phyloP scores from a whole-genome alignment of 1,139 yeast genomes.

The Geotrichum klebahnii region DNA sequence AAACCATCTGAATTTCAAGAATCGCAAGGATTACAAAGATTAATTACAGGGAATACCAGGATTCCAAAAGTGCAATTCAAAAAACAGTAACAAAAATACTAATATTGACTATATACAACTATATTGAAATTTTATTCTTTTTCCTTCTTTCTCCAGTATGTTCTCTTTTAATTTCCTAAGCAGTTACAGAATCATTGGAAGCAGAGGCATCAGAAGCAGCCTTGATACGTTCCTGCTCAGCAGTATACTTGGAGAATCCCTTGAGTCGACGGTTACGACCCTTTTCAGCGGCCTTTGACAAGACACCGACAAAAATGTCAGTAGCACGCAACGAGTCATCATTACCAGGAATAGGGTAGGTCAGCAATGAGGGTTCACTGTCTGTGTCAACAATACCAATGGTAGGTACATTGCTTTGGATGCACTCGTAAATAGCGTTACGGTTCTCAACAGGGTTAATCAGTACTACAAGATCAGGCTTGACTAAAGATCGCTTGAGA shows the following conservation, averaged over 20 bases:
- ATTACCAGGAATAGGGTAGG: conserved; percentile 94
- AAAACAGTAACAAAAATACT: too few species aligned
- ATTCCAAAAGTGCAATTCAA: too few species aligned
- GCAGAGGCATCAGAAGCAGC: not conserved
- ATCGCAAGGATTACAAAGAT: too few species aligned
- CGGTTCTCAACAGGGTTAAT: conserved; percentile 87
- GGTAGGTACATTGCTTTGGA: conserved; percentile 80
- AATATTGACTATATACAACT: conserved; percentile 8
- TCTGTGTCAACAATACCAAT: conserved; percentile 92
- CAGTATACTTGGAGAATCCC: conserved; percentile 33
- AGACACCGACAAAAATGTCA: conserved; percentile 72
- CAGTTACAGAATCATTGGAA: not conserved
- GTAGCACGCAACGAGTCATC: conserved; percentile 88
- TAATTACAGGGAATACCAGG: too few species aligned
- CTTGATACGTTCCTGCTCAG: conserved; percentile 10
- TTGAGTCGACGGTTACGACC: conserved; percentile 61
- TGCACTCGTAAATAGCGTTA: conserved; percentile 77
- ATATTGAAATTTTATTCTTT: not conserved
- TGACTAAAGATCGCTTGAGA: conserved; percentile 43
- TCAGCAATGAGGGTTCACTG: conserved; percentile 80
- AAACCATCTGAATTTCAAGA: too few species aligned
- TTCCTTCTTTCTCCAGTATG: too few species aligned
- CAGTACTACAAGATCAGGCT: conserved; percentile 84
- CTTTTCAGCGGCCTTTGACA: conserved; percentile 77
- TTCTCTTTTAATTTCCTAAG: too few species aligned